Evolutionary conservation across 306 rosid genomes (phyloP).

Genomic region (Argentina anserina): DNA sequence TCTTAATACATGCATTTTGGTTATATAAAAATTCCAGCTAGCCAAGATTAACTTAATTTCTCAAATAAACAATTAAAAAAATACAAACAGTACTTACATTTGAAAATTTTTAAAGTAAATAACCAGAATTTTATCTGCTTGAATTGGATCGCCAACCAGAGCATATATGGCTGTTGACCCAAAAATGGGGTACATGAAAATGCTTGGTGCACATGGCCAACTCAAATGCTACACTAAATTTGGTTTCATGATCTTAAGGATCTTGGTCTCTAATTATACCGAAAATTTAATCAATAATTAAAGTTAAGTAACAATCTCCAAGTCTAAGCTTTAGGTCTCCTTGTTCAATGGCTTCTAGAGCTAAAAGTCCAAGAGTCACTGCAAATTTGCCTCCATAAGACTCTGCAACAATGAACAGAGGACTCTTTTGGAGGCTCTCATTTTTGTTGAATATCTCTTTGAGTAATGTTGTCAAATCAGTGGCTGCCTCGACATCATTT

Average conservation of each 20-base stretch:
- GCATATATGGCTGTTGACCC: too few species aligned
- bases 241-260: background rate
- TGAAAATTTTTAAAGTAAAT: too few species aligned
- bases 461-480: conserved; percentile 65
- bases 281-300: background rate
- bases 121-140: too few species aligned
- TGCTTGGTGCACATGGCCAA: background rate
- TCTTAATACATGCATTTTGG: too few species aligned
- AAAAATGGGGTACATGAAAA: background rate
- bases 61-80: too few species aligned
- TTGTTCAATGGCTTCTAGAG: conserved; percentile 51
- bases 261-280: background rate
- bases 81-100: too few species aligned
- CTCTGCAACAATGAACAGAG: conserved; percentile 75
- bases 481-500: conserved; percentile 75
- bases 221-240: background rate
- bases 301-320: conserved; percentile 43
- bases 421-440: conserved; percentile 65
- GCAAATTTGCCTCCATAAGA: conserved; percentile 94
- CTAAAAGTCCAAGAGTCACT: conserved; percentile 65
- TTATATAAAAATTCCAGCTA: too few species aligned
- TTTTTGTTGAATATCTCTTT: conserved; percentile 44
- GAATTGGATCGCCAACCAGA: too few species aligned
- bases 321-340: conserved; percentile 53
- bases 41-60: too few species aligned